phyloP scores from a whole-genome alignment of 495 filamentous ascomycete genomes.

The Hyaloscypha bicolor region DNA sequence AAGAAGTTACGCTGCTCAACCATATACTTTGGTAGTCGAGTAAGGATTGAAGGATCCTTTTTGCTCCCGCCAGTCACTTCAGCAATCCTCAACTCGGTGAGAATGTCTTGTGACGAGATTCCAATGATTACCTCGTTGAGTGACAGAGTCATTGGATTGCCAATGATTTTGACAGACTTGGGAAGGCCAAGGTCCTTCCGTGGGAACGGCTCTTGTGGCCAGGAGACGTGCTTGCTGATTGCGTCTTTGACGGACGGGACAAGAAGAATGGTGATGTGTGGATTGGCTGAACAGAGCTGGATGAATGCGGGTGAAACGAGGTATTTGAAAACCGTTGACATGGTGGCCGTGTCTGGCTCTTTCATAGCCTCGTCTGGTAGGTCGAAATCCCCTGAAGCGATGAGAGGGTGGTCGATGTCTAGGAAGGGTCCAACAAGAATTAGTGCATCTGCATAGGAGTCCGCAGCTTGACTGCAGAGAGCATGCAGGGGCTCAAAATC shows the following conservation, averaged over 20 bases:
- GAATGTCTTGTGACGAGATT: conserved; percentile 78
- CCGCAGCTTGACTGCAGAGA: conserved; percentile 74
- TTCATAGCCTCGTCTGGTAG: conserved; percentile 69
- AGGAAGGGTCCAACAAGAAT: conserved; percentile 87
- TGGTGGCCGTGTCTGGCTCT: conserved; percentile 75
- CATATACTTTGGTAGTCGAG: conserved; percentile 68
- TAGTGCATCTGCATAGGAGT: conserved; percentile 75
- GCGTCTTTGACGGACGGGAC: conserved; percentile 88
- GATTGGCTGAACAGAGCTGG: conserved; percentile 65
- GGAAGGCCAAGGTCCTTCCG: conserved; percentile 70
- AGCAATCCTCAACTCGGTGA: conserved; percentile 77
- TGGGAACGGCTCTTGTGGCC: conserved; percentile 82
- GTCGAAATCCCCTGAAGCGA: conserved; percentile 88
- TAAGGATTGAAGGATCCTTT: conserved; percentile 53
- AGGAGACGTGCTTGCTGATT: conserved; percentile 79
- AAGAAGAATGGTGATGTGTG: conserved; percentile 77
- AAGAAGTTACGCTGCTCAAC: conserved; percentile 89
- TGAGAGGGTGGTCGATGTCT: conserved; percentile 86
- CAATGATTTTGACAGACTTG: conserved; percentile 74
- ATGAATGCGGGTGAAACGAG: conserved; percentile 70
- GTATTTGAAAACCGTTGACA: conserved; percentile 81
- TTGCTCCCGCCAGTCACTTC: conserved; percentile 64
- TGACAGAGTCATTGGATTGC: conserved; percentile 83
- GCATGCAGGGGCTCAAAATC: conserved; percentile 83
- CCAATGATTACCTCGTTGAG: conserved; percentile 84